Conservation (phyloP, 2,329 filamentous ascomycete genomes). For the Botrytis elliptica region DNA sequence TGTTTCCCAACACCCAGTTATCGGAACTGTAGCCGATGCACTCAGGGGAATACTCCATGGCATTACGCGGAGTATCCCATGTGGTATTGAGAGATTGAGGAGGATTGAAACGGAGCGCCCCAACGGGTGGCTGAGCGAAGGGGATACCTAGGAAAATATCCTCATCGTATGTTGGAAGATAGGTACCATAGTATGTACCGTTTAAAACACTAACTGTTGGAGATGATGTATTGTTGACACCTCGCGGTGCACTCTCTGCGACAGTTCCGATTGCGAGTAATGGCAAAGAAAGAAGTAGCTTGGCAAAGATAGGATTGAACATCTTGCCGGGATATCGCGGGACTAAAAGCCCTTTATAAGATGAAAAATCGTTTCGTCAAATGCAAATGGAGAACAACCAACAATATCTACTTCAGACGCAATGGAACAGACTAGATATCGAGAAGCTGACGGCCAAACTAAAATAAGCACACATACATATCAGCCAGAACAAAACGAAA, state of each 20-base stretch:
- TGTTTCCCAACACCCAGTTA: constrained; percentile 16
- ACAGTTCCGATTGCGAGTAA: background rate
- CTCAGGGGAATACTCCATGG: constrained; percentile 33
- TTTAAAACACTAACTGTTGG: constrained; percentile 29
- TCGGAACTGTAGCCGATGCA: constrained; percentile 20
- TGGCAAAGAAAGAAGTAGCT: background rate
- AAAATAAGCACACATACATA: background rate
- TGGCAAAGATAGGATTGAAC: background rate
- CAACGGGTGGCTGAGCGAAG: constrained; percentile 25
- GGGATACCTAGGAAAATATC: constrained; percentile 31
- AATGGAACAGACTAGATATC: background rate
- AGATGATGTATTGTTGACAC: background rate
- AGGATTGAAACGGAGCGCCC: constrained; percentile 21
- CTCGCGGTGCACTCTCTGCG: background rate
- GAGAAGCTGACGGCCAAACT: background rate
- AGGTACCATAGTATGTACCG: constrained; percentile 28
- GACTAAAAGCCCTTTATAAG: background rate
- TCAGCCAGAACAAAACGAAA: background rate
- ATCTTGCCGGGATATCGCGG: background rate
- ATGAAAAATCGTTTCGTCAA: background rate
- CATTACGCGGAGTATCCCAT: constrained; percentile 20
- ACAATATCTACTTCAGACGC: background rate
- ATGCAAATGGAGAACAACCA: background rate
- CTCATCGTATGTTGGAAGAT: constrained; percentile 26
- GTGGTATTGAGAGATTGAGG: constrained; percentile 23